Percentiles rank a stretch among this genome's conserved stretches.
Conservation (phyloP, 768 basidiomycete species). For the Hericium rajendrae region DNA sequence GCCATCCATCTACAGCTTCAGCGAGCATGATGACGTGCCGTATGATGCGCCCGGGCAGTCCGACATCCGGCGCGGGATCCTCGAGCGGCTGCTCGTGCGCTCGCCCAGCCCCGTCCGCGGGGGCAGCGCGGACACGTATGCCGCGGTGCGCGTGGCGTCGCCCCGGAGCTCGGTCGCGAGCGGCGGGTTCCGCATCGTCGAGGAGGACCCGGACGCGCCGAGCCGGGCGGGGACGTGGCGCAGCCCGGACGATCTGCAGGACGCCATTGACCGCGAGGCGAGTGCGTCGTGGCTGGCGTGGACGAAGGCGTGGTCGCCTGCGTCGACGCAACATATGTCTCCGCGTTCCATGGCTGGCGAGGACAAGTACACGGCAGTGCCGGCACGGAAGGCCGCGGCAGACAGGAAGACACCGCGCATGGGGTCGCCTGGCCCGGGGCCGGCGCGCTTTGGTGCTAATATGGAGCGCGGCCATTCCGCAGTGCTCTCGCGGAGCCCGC, state of each 20-base stretch:
- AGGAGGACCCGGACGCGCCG: conserved; percentile 23
- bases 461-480: conserved; percentile 24
- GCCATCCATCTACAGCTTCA: conserved; percentile 6
- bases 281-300: conserved; percentile 10
- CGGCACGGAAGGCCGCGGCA: conserved; percentile 20
- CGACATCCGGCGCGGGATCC: conserved; percentile 42
- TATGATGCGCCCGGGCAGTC: conserved; percentile 40
- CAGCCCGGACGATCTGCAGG: conserved; percentile 12
- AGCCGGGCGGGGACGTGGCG: neutral
- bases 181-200: conserved; percentile 34
- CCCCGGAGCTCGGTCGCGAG: neutral
- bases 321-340: neutral
- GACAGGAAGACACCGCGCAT: conserved; percentile 22
- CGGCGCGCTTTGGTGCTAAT: conserved; percentile 5
- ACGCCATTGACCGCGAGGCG: conserved; percentile 12
- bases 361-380: conserved; percentile 34
- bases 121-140: neutral
- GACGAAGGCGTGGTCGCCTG: conserved; percentile 16
- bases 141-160: neutral
- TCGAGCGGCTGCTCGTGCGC: conserved; percentile 29
- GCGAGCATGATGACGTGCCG: conserved; percentile 23
- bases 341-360: conserved; percentile 2
- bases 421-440: neutral
- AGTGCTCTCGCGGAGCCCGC: conserved; percentile 46
- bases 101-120: neutral